Conservation (phyloP, 352 stramenopile species). For the Aphanomyces invadans region DNA sequence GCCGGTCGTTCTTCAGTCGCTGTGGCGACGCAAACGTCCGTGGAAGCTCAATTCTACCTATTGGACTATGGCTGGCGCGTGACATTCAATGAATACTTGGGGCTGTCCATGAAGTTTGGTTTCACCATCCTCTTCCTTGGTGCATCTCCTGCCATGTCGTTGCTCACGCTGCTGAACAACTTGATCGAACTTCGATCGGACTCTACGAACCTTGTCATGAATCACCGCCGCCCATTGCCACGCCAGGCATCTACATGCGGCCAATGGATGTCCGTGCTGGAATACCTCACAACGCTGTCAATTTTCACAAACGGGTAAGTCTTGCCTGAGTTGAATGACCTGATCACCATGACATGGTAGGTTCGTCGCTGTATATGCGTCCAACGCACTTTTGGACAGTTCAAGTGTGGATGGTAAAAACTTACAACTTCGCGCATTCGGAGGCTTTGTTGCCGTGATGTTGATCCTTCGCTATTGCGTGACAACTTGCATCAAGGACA, state of each 20-base stretch:
- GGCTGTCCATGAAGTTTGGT: slow-evolving; percentile 84
- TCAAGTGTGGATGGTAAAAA: slow-evolving; percentile 38
- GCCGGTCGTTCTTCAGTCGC: slow-evolving; percentile 19
- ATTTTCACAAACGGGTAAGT: slow-evolving; percentile 87
- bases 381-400: slow-evolving; percentile 45
- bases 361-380: slow-evolving; percentile 86
- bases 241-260: slow-evolving; percentile 82
- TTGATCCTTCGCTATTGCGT: slow-evolving; percentile 81
- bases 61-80: slow-evolving; percentile 70
- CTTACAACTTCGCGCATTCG: slow-evolving; percentile 69
- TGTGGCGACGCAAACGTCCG: slow-evolving; percentile 37
- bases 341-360: background rate
- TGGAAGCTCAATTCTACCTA: slow-evolving; percentile 69
- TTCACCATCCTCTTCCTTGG: slow-evolving; percentile 87
- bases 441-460: slow-evolving; percentile 61
- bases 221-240: slow-evolving; percentile 67
- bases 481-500: slow-evolving; percentile 61
- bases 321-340: background rate
- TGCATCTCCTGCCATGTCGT: slow-evolving; percentile 86
- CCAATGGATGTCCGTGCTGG: slow-evolving; percentile 88
- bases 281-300: slow-evolving; percentile 81
- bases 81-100: slow-evolving; percentile 90
- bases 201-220: slow-evolving; percentile 73
- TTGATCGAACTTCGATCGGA: slow-evolving; percentile 89
- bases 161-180: slow-evolving; percentile 89